These are phyloP conservation scores for Trichoderma sp. DNA, from an alignment of 2,329 filamentous ascomycete species.

Conservation along the genomic window DNA sequence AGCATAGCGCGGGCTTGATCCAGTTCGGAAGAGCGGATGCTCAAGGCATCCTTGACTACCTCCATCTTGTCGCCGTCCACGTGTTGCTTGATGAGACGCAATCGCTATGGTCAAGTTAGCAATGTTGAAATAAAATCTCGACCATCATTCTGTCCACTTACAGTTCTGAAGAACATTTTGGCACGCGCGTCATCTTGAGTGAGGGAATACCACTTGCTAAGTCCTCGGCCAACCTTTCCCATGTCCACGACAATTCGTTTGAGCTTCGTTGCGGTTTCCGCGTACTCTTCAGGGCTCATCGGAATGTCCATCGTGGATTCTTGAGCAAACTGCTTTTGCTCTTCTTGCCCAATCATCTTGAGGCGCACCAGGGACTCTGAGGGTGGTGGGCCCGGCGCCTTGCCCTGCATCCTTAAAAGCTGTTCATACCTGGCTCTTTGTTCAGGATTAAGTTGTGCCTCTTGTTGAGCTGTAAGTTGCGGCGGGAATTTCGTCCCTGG, in stretches of 20 bases:
- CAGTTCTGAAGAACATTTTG: conserved; percentile 55
- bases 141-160: conserved; percentile 39
- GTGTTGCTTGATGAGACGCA: conserved; percentile 57
- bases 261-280: conserved; percentile 49
- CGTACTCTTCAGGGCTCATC: conserved; percentile 49
- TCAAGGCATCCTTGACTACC: conserved; percentile 51
- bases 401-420: conserved; percentile 34
- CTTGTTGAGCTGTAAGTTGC: conserved; percentile 36
- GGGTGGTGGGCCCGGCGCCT: conserved; percentile 23
- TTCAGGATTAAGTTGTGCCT: conserved; percentile 48
- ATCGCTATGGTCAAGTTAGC: conserved; percentile 50
- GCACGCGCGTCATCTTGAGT: conserved; percentile 53
- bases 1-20: conserved; percentile 52
- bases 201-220: conserved; percentile 52
- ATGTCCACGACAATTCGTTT: conserved; percentile 46
- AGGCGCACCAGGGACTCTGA: conserved; percentile 37
- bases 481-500: conserved; percentile 30
- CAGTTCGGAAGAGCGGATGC: conserved; percentile 54
- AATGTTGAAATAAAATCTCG: background rate
- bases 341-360: conserved; percentile 43
- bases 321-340: conserved; percentile 41
- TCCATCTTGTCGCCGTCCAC: conserved; percentile 50
- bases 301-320: conserved; percentile 49
- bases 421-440: conserved; percentile 50
- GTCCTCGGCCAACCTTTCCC: conserved; percentile 46